Evolutionary conservation across 768 basidiomycete species (phyloP).

Genomic region (Suillus occidentalis): DNA sequence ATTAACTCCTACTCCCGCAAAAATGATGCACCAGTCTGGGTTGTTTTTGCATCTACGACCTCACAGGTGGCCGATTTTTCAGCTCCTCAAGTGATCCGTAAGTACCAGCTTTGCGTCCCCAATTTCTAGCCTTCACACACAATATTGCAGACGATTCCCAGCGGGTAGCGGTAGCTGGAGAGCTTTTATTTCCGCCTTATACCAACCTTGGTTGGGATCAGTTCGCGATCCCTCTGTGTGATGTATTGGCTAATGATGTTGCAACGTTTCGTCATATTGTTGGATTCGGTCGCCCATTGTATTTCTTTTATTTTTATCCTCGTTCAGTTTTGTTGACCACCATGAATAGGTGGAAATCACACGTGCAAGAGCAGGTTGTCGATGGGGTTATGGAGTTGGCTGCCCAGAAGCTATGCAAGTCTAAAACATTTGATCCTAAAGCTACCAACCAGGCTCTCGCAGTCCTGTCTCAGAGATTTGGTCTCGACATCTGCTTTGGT

Average conservation of each 20-base stretch:
- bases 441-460: neutral
- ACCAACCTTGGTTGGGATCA: slow-evolving; percentile 10
- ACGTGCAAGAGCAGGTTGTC: neutral
- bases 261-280: neutral
- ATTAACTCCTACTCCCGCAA: neutral
- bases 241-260: slow-evolving; percentile 1
- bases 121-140: neutral
- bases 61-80: slow-evolving; percentile 1
- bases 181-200: slow-evolving; percentile 4
- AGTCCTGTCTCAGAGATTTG: slow-evolving; percentile 14
- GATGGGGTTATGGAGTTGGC: neutral
- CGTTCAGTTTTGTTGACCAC: neutral
- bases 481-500: neutral
- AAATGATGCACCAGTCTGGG: slow-evolving; percentile 1
- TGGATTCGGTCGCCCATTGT: neutral
- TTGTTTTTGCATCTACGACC: slow-evolving; percentile 5
- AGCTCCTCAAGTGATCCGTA: neutral
- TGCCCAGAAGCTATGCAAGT: neutral
- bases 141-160: neutral
- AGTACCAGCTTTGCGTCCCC: neutral
- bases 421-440: neutral
- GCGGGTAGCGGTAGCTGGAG: neutral
- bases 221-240: neutral
- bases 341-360: neutral
- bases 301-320: neutral